A percentile compares a stretch with the other conserved stretches of the same genome.
Conservation (phyloP, 2,329 filamentous ascomycete species). For the Penicillium aurantiogriseum region DNA sequence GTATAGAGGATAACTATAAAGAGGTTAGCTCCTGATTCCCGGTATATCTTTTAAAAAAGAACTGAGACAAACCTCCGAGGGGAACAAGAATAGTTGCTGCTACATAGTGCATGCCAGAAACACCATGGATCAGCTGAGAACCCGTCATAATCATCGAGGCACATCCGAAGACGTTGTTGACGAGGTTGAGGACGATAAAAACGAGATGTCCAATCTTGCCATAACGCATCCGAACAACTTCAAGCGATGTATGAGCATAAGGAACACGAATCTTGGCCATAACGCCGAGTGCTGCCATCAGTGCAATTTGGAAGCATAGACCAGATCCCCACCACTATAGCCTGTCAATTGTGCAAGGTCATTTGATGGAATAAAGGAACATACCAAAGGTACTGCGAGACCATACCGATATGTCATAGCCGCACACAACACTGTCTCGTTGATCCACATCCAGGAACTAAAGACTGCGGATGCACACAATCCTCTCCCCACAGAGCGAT, state of each 20-base stretch:
- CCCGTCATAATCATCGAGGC: constrained; percentile 49
- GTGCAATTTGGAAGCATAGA: constrained; percentile 50
- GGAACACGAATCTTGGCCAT: constrained; percentile 52
- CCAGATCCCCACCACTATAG: constrained; percentile 40
- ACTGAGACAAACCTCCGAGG: constrained; percentile 39
- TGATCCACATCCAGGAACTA: constrained; percentile 43
- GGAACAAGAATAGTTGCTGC: constrained; percentile 49
- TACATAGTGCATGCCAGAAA: constrained; percentile 51
- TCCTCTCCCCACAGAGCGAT: constrained; percentile 38
- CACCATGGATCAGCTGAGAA: constrained; percentile 47
- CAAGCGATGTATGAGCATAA: constrained; percentile 52
- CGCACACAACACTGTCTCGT: constrained; percentile 37
- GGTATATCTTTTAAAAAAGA: not conserved
- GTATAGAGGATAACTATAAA: constrained; percentile 48
- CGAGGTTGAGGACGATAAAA: constrained; percentile 44
- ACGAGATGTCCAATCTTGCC: constrained; percentile 43
- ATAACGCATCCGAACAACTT: constrained; percentile 52
- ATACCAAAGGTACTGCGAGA: constrained; percentile 36
- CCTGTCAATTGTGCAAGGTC: not conserved
- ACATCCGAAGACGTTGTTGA: constrained; percentile 48
- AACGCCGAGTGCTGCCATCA: constrained; percentile 52
- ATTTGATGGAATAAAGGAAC: not conserved
- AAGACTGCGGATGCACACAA: constrained; percentile 41
- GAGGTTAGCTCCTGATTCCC: not conserved
- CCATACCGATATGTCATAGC: constrained; percentile 38